These are phyloP conservation scores for Olyra latifolia DNA, from an alignment of 176 grass and related monocot genomes.

Conservation along the genomic window DNA sequence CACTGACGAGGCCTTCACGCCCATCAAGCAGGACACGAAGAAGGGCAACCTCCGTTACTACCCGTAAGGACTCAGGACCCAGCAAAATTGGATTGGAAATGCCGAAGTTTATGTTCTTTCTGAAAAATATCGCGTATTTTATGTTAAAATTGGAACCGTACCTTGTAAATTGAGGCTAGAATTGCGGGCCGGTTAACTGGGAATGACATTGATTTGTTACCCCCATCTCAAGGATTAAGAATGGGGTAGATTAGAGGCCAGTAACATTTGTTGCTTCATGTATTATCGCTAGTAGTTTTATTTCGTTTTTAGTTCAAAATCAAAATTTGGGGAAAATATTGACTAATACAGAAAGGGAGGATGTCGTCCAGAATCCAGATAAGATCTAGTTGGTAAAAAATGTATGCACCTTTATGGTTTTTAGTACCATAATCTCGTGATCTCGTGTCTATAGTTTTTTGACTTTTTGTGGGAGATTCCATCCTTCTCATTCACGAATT, in stretches of 20 bases:
- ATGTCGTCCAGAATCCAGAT: neutral
- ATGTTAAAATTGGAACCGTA: neutral
- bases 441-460: neutral
- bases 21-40: conserved; percentile 99
- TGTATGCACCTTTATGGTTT: neutral
- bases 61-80: conserved; percentile 55
- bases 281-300: neutral
- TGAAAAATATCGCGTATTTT: neutral
- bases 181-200: neutral
- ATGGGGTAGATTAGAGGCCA: neutral
- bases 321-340: neutral
- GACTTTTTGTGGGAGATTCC: neutral
- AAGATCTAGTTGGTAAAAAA: neutral
- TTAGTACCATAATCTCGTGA: neutral
- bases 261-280: neutral
- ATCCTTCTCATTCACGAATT: neutral
- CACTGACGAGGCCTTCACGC: conserved; percentile 90
- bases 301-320: neutral
- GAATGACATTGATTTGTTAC: neutral
- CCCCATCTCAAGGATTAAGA: neutral
- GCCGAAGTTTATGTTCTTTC: neutral
- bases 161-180: neutral
- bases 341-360: neutral
- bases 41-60: conserved; percentile 99
- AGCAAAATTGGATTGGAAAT: neutral